phyloP scores from a whole-genome alignment of 768 basidiomycete genomes.

The Galerina sulciceps region DNA sequence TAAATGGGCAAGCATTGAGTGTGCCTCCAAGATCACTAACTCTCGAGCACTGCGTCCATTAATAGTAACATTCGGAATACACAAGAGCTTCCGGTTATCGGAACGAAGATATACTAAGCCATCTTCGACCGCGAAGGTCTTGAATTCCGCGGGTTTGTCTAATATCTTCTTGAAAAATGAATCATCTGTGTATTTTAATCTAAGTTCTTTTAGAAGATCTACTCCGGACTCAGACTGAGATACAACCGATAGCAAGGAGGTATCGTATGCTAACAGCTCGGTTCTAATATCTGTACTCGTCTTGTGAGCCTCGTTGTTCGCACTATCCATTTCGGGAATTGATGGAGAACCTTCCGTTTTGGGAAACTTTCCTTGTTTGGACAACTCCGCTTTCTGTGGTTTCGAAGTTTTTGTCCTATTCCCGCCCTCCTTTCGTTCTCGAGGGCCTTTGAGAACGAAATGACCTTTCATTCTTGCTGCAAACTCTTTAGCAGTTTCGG shows the following conservation, averaged over 20 bases:
- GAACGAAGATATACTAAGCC: constrained; percentile 21
- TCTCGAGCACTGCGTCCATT: constrained; percentile 27
- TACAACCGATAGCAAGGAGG: neutral
- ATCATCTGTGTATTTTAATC: constrained; percentile 16
- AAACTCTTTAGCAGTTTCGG: neutral
- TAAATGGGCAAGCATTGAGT: constrained; percentile 42
- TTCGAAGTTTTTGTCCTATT: neutral
- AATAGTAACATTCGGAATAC: constrained; percentile 26
- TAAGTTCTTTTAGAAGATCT: constrained; percentile 3
- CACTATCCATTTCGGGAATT: neutral
- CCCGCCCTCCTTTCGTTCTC: neutral
- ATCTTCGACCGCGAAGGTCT: constrained; percentile 21
- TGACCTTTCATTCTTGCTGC: neutral
- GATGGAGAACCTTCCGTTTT: neutral
- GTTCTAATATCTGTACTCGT: neutral
- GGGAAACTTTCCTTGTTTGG: too few relatives aligned
- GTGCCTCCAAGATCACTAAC: constrained; percentile 38
- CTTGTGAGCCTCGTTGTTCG: neutral
- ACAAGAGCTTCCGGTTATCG: constrained; percentile 12
- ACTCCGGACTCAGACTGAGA: neutral
- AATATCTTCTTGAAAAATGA: constrained; percentile 22
- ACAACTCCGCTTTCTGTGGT: too few relatives aligned
- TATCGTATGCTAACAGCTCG: neutral
- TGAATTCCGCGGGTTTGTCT: constrained; percentile 15
- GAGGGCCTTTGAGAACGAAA: neutral